A percentile compares a stretch with the other conserved stretches of the same genome.
Evolutionary conservation across 2,329 filamentous ascomycete species (phyloP).

Genomic region (Zasmidium citrigriseum): DNA sequence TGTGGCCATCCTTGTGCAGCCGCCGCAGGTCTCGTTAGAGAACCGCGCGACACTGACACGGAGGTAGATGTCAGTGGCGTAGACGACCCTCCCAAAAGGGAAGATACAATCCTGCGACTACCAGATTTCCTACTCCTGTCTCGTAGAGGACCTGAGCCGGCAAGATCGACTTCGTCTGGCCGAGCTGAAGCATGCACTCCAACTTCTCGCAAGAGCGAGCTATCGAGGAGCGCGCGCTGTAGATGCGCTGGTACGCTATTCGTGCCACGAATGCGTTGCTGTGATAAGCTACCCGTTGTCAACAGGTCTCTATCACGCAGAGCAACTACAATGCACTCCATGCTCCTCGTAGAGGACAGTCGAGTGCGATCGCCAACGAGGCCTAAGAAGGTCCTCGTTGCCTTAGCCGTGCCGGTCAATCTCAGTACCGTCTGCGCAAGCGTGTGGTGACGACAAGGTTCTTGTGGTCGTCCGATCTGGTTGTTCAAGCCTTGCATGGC

Average conservation of each 20-base stretch:
- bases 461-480: neutral
- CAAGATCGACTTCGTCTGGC: neutral
- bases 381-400: slow-evolving; percentile 16
- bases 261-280: neutral
- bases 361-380: slow-evolving; percentile 3
- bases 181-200: neutral
- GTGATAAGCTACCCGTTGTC: neutral
- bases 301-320: neutral
- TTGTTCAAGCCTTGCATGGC: slow-evolving; percentile 9
- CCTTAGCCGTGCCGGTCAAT: slow-evolving; percentile 21
- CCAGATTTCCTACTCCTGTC: neutral
- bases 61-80: slow-evolving; percentile 27
- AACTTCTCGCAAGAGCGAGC: too few relatives aligned
- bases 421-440: slow-evolving; percentile 16
- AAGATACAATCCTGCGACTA: neutral
- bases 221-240: neutral
- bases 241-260: neutral
- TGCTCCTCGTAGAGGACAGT: slow-evolving; percentile 5
- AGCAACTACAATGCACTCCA: slow-evolving; percentile 4
- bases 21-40: slow-evolving; percentile 8
- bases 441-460: neutral
- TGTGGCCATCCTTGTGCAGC: slow-evolving; percentile 19
- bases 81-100: neutral
- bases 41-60: slow-evolving; percentile 23
- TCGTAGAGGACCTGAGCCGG: neutral